Evolutionary conservation across 805 yeast species (phyloP), one percentile per base, ranked within the genome.

Genomic region (Candida pini): DNA sequence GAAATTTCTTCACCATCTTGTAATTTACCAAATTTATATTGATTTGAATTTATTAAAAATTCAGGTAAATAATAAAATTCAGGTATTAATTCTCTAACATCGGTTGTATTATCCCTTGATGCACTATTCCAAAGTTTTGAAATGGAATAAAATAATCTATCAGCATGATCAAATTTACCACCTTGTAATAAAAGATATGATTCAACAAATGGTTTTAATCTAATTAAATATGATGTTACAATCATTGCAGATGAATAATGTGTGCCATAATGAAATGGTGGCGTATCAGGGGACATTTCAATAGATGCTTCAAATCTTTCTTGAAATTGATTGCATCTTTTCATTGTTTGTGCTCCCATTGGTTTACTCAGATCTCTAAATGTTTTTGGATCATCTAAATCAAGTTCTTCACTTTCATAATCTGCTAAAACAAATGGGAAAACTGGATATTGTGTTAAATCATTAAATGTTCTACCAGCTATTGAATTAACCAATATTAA

Each of bases 201-300:
- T 34, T 82, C 84, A 2, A 82, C 90, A 57, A 77, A 84, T 0
- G 96, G 96, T 42, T 79, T 73, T 18, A 87, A 47, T 31, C 96
- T 65, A 25, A 87, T 84, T 43, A 87, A 56, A 47, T 73, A 87
- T 0, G 92, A 81, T 0, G 94, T 71, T 2, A 86, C 95, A 51
- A 87, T 86, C 96, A 87, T 88, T 0, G 96, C 94, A 0, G 95
- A 84, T 0, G 95, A 86, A 53, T 87, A 87, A 55, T 87, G 96
- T 0, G 96, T 88, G 2, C 96, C 96, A 50, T 87, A 87, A 54
- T 87, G 95, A 56, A 87, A 87, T 0, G 95, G 84, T 0, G 88
- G 87, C 0, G 49, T 39, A 24, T 53, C 58, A 0, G 86, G 65
- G 5, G 61, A 50, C 37, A 87, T 62, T 35, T 82, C 76, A 16